Conservation (phyloP, 176 grass and related monocot genomes). For the Guadua angustifolia region DNA sequence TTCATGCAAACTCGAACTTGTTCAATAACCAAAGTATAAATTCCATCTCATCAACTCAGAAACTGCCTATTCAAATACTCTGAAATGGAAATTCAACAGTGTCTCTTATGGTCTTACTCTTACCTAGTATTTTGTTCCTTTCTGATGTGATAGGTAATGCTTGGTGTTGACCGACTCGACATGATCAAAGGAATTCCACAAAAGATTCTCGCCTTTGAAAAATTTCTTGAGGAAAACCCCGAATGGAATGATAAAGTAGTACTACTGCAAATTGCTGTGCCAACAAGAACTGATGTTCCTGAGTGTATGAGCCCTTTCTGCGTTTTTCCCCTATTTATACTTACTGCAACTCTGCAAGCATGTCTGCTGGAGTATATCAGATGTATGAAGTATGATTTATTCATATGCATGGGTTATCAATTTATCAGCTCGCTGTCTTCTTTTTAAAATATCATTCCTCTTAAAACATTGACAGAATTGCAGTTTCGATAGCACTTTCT, state of each 20-base stretch:
- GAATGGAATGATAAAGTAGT: conserved; percentile 90
- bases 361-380: neutral
- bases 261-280: conserved; percentile 96
- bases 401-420: neutral
- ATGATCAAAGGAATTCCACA: conserved; percentile 99
- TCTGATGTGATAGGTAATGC: conserved; percentile 79
- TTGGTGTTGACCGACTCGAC: conserved; percentile 96
- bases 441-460: neutral
- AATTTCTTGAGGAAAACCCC: conserved; percentile 98
- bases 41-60: neutral
- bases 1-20: neutral
- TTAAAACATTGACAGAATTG: neutral
- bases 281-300: conserved; percentile 96
- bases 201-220: conserved; percentile 99
- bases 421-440: conserved; percentile 12
- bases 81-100: neutral
- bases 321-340: neutral
- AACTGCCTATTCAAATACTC: neutral
- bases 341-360: conserved; percentile 23
- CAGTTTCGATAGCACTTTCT: neutral
- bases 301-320: conserved; percentile 74
- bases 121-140: conserved; percentile 27
- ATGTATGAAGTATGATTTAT: conserved; percentile 26
- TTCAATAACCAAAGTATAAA: neutral
- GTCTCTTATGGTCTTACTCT: conserved; percentile 28